Base-by-base conservation (phyloP, 352 stramenopile species). In the Phytophthora sp. region DNA sequence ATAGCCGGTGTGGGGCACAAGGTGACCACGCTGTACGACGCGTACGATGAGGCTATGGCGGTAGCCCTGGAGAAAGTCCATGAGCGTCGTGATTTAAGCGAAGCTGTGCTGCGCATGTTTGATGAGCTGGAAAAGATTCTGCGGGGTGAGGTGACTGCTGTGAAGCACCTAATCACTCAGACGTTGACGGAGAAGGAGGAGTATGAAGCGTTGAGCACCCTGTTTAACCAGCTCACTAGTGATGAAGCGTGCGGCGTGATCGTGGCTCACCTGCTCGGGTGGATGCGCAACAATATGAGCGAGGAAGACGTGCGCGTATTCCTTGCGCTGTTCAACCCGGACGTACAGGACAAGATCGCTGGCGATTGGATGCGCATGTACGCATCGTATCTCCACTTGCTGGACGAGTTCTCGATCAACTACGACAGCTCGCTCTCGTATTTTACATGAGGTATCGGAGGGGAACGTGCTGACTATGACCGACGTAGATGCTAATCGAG, bases 331-430 rank as follows among this genome's bases (percentile, higher is more conserved):
- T 88, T 91, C 49, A 75, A 77, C 44, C 16, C 64, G 16, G 74
- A 91, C 29, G 62, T 88, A 20, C 74, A 86, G 45, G 67, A 86
- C 67, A 74, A 66, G 31, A 69, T 91, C 29, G 79, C 79, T 2
- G 83, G 83, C 52, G 77, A 88, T 45, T 91, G 83, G 83, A 89
- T 91, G 79, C 77, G 80, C 18, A 66, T 80, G 38, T 91, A 90
- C 49, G 83, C 80, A 35, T 65, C 74, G 45, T 88, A 88, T 24
- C 58, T 91, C 36, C 77, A 88, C 50, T 67, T 84, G 31, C 64
- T 91, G 45, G 83, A 91, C 59, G 72, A 84, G 62, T 90, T 91
- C 44, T 80, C 77, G 3, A 79, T 88, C 45, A 82, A 82, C 42
- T 85, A 80, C 38, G 79, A 89, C 55, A 75, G 71, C 21, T 78